Base-by-base conservation (phyloP, 1,284 basidiomycete genomes). In the Somion occarium region DNA sequence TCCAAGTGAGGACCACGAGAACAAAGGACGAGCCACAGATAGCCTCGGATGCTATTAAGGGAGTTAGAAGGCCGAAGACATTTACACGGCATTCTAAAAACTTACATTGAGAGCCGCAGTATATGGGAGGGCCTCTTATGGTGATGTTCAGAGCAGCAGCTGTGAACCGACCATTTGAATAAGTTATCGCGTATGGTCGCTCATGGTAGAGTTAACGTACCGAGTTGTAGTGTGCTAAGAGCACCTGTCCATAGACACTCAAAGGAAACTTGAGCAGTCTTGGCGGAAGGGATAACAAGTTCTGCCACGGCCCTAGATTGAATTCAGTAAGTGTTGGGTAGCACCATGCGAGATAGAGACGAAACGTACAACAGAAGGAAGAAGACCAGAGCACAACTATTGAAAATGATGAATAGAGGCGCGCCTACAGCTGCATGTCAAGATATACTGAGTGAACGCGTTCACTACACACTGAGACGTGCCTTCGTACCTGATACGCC, bases 191-290 rank as follows among this genome's bases (percentile, higher is more conserved):
- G 25, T 18, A 24, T 15, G 49, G n/a, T 19, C 20, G 15, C 30
- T 12, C 2, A n/a, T 19, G 44, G 22, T 42, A 62, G 56, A 12
- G 37, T 25, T 11, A 23, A 57, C 71, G 51, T 52, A 79, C 81
- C 74, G 24, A 80, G 67, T 51, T 82, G 75, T 44, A 81, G 61
- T 3, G 73, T 52, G 48, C 74, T 72, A 57, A 82, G 61, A 15
- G 75, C 49, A 12, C 64, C 70, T 2, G 78, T 73, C 80, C 82
- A 85, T 13, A 53, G 58, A 55, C 78, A 82, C 59, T 85, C 83
- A 38, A 77, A 63, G 49, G 69, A 62, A 25, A 80, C 71, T 37
- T 67, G 65, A 34, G 77, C 73, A 19, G 69, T 71, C 34, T 60
- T 69, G 4, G 66, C 62, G 38, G 57, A 64, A 1, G 69, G 62